phyloP scores from a whole-genome alignment of 108 stramenopile species.

The Stephanodiscus minutulus region DNA sequence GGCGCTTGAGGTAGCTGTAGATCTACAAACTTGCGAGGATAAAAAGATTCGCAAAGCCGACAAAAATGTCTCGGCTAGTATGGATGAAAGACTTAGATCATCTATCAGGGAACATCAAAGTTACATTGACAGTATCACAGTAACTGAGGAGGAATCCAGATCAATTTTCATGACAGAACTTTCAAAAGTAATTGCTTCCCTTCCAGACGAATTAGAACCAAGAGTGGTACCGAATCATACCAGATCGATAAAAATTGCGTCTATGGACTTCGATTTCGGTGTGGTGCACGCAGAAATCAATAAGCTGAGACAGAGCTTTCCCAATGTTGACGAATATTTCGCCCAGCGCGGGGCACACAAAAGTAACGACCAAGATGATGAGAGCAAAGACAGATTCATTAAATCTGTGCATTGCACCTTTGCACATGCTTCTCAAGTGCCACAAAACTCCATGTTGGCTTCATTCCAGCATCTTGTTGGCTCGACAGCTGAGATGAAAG shows the following conservation, averaged over 20 bases:
- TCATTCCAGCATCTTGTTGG: conserved; percentile 21
- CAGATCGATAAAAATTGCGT: conserved; percentile 50
- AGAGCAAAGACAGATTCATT: conserved; percentile 18
- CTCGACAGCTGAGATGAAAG: conserved; percentile 15
- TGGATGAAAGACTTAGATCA: conserved; percentile 45
- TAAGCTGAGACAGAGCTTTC: conserved; percentile 15
- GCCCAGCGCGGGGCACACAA: conserved; percentile 22
- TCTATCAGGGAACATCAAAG: conserved; percentile 28
- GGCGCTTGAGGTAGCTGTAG: conserved; percentile 58
- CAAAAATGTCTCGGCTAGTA: conserved; percentile 28
- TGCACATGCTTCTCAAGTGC: conserved; percentile 15
- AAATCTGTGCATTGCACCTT: conserved; percentile 19
- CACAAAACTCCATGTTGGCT: conserved; percentile 15
- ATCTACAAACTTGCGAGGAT: conserved; percentile 43
- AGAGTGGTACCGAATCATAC: not conserved
- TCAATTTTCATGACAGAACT: conserved; percentile 47
- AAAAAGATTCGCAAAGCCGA: conserved; percentile 28
- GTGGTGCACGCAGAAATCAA: conserved; percentile 2
- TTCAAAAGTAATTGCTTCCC: conserved; percentile 15
- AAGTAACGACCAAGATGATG: conserved; percentile 24
- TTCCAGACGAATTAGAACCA: conserved; percentile 20
- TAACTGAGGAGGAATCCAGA: conserved; percentile 27
- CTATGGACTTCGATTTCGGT: conserved; percentile 50
- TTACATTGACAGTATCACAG: conserved; percentile 37
- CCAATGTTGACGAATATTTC: conserved; percentile 14